Percentiles rank a stretch among this genome's conserved stretches.
phyloP scores from a whole-genome alignment of 2,329 filamentous ascomycete genomes.

The Pezicula neosporulosa region DNA sequence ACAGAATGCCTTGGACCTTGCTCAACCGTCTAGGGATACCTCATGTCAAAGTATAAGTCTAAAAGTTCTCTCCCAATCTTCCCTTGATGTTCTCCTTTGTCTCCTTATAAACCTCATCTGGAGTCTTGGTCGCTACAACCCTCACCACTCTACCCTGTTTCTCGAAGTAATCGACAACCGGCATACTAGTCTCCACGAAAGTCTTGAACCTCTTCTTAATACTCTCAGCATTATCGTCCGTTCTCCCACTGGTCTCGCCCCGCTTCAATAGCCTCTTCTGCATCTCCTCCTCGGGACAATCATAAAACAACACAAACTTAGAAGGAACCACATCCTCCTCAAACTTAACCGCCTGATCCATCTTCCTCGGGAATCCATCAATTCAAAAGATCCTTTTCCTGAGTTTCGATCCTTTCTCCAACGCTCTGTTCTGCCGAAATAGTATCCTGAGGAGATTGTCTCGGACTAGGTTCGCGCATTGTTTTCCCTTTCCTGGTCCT shows the following conservation, averaged over 20 bases:
- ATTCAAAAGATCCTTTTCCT: no score
- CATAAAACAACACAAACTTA: conserved; percentile 86
- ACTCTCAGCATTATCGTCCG: conserved; percentile 91
- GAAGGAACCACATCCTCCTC: conserved; percentile 84
- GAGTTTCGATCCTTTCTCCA: no score
- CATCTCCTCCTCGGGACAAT: conserved; percentile 90
- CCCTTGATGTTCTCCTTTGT: conserved; percentile 48
- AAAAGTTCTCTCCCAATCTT: conserved; percentile 44
- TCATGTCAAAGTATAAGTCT: conserved; percentile 8
- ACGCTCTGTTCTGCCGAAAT: no score
- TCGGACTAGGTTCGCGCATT: conserved; percentile 82
- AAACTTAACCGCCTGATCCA: conserved; percentile 94
- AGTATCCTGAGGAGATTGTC: conserved; percentile 68
- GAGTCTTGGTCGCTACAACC: conserved; percentile 66
- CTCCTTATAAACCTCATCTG: conserved; percentile 57
- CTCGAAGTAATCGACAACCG: conserved; percentile 84
- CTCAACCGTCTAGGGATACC: neutral
- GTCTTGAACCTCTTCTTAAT: conserved; percentile 96
- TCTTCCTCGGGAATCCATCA: conserved; percentile 88
- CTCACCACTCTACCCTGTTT: conserved; percentile 74
- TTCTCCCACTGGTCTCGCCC: conserved; percentile 86
- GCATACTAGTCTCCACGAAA: conserved; percentile 96
- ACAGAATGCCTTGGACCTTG: no score
- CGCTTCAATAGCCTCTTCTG: conserved; percentile 78
- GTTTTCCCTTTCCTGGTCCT: conserved; percentile 93